Percentiles rank a stretch among this genome's conserved stretches.
These are phyloP conservation scores for Triticum aestivum DNA, from an alignment of 176 grass and related monocot genomes.

Conservation along the genomic window DNA sequence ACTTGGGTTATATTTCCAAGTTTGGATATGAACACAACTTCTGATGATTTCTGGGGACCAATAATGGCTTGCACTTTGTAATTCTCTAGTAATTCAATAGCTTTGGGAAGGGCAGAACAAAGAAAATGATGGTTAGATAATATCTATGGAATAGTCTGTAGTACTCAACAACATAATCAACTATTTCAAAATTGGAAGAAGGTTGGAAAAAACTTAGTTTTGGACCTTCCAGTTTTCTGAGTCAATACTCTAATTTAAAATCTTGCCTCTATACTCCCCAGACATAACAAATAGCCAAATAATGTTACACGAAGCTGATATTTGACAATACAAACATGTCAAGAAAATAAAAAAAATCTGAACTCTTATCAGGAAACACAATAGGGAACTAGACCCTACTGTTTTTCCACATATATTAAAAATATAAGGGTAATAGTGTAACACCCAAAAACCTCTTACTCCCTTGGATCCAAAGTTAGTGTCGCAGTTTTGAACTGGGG, in stretches of 20 bases:
- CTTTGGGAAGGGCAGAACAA: background rate
- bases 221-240: background rate
- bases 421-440: background rate
- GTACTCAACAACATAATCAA: background rate
- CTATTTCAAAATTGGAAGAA: background rate
- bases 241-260: no score
- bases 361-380: background rate
- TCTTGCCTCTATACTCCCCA: background rate
- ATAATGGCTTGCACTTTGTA: slow-evolving; percentile 48
- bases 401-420: background rate
- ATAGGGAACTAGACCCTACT: background rate
- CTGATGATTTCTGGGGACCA: slow-evolving; percentile 48
- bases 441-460: no score
- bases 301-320: background rate
- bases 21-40: slow-evolving; percentile 41
- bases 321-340: background rate
- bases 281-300: background rate
- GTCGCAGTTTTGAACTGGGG: no score
- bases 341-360: background rate
- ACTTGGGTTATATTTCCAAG: slow-evolving; percentile 28
- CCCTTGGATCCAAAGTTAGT: no score
- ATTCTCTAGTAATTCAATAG: slow-evolving; percentile 21
- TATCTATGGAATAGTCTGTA: background rate
- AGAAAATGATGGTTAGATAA: background rate
- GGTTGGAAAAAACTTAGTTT: background rate